These are phyloP conservation scores for Botrytis galanthina DNA, from an alignment of 2,329 filamentous ascomycete species.

Conservation along the genomic window DNA sequence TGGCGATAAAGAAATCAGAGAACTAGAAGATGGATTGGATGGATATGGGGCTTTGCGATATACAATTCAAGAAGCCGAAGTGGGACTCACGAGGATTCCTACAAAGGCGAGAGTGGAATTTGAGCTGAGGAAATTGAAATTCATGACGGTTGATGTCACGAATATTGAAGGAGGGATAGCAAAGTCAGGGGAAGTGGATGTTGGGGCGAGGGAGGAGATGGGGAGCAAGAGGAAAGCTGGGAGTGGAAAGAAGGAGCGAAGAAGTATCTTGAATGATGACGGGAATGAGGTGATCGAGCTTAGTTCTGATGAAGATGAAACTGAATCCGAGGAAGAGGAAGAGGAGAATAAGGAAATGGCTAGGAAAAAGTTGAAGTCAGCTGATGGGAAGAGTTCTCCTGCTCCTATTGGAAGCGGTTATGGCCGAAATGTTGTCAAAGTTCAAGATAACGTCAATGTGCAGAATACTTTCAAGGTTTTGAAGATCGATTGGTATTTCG, in stretches of 20 bases:
- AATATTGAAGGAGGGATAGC: neutral
- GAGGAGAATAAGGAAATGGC: slow-evolving; percentile 14
- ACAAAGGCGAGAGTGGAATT: slow-evolving; percentile 61
- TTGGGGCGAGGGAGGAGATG: neutral
- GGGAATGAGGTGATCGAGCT: slow-evolving; percentile 28
- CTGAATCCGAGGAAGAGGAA: slow-evolving; percentile 40
- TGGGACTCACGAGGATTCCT: slow-evolving; percentile 72
- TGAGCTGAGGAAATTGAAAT: slow-evolving; percentile 13
- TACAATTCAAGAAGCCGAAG: slow-evolving; percentile 59
- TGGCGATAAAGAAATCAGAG: slow-evolving; percentile 50
- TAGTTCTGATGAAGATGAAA: slow-evolving; percentile 40
- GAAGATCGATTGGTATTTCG: slow-evolving; percentile 57
- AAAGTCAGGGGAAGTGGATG: neutral
- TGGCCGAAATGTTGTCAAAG: neutral
- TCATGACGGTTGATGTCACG: slow-evolving; percentile 7
- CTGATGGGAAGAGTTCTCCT: neutral
- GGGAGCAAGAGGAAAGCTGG: slow-evolving; percentile 3
- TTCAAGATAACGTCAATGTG: neutral
- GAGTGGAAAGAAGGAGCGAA: slow-evolving; percentile 32
- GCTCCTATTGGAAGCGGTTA: neutral
- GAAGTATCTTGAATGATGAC: slow-evolving; percentile 26
- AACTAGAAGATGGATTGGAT: slow-evolving; percentile 55
- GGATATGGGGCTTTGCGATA: slow-evolving; percentile 67
- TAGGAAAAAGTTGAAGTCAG: slow-evolving; percentile 17
- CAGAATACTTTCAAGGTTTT: slow-evolving; percentile 49